These are phyloP conservation scores for Aquilaria malaccensis DNA, from an alignment of 345 rosid genomes.

Conservation along the genomic window DNA sequence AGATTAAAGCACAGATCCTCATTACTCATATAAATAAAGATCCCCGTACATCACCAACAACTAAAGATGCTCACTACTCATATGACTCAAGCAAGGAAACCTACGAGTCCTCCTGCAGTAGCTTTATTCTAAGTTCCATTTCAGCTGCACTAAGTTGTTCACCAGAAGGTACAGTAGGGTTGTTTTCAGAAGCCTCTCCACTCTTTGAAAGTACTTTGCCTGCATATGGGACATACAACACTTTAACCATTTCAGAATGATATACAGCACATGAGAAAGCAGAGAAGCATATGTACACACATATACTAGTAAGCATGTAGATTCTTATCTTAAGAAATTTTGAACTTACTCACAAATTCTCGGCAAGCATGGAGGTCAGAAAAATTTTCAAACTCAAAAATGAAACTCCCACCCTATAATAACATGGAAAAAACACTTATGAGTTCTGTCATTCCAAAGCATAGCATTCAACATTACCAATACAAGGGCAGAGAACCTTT, in stretches of 20 bases:
- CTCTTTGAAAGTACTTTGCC: constrained; percentile 62
- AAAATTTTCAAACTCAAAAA: constrained; percentile 80
- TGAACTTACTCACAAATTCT: constrained; percentile 69
- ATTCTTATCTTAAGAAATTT: neutral
- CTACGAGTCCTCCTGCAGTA: constrained; percentile 66
- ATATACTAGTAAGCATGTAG: neutral
- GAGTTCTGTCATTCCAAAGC: neutral
- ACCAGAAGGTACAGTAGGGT: constrained; percentile 30
- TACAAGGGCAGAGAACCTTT: neutral
- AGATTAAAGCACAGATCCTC: no score
- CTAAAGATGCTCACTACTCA: no score
- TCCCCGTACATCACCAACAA: no score
- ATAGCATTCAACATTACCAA: neutral
- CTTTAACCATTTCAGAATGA: neutral
- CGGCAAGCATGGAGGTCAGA: constrained; percentile 72
- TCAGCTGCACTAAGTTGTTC: constrained; percentile 73
- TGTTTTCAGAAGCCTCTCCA: constrained; percentile 50
- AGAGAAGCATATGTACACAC: neutral
- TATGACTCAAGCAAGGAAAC: constrained; percentile 4
- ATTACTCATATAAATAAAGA: no score
- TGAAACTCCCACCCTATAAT: constrained; percentile 62
- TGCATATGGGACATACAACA: constrained; percentile 25
- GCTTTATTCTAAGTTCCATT: constrained; percentile 60
- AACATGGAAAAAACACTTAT: constrained; percentile 3
- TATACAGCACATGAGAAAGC: neutral